Evolutionary conservation across 2,329 filamentous ascomycete species (phyloP), one percentile per base, ranked within the genome.

Genomic region (Teratosphaeriaceae sp.): DNA sequence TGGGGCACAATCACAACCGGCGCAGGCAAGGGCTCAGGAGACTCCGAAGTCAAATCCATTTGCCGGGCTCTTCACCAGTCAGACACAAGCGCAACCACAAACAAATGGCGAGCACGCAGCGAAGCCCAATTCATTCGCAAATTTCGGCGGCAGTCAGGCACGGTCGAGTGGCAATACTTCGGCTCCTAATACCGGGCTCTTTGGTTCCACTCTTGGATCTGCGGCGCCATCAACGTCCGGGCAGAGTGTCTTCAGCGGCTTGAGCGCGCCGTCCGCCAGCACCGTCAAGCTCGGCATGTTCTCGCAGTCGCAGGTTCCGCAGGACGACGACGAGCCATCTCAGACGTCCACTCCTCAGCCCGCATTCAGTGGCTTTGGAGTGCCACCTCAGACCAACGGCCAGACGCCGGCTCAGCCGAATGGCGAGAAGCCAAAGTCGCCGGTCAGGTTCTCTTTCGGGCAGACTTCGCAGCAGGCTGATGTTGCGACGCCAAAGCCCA

Each of bases 11-110:
- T 24, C 24, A 15, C 45, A 47, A 40, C 20, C 30, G 23, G 38
- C 42, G 3, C 34, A 48, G 24, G 38, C 37, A 12, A 44, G 38
- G 19, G 40, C 35, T 8, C 38, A 45, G 31, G 24, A 45, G 18
- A 48, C 46, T 11, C 40, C 35, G 16, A 47, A 44, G 33, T 12
- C 38, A 11, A 31, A 40, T 18, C 26, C 26, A 33, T 39, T 39
- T 39, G 37, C 37, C 9, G 24, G 22, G 7, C 13, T 26, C 11
- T 22, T 26, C n/a, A 20, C 16, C 3, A 26, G 18, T 9, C 38
- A 40, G 27, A 5, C 26, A 12, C 26, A 40, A 27, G 15, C 38
- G 9, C n/a, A n/a, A n/a, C n/a, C n/a, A n/a, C n/a, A n/a, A n/a
- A n/a, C n/a, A n/a, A n/a, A n/a, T n/a, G n/a, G n/a, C n/a, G n/a